Base-by-base conservation (phyloP, 768 basidiomycete genomes). In the Tephrocybe sp. region DNA sequence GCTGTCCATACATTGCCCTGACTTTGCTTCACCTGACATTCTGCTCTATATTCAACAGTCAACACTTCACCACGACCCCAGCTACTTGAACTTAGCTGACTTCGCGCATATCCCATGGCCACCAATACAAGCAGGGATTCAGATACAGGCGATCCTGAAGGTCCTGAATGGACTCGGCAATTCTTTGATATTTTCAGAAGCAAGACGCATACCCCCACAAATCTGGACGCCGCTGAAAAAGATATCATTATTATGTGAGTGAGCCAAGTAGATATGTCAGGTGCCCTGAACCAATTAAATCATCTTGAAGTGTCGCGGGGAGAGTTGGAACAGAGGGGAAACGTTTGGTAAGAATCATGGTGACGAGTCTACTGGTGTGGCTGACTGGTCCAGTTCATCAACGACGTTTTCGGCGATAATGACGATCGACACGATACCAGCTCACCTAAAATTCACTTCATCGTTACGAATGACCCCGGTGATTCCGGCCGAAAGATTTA, bases 241-340 rank as follows among this genome's bases (percentile, higher is more conserved):
- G 50, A 51, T 36, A 27, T 54, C 24, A 27, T 54, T 9, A 50
- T 54, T 36, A 48, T 48, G 53, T 54, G 42, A 6, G 48, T 54
- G 4, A n/a, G 10, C 18, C 34, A 2, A 15, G 11, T n/a, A 34
- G 33, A n/a, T 4, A 10, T 15, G 10, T 6, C 7, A 13, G 27
- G 27, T 27, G 2, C 11, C 3, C 37, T 36, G 18, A n/a, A n/a
- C n/a, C n/a, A 42, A 11, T 19, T n/a, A n/a, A n/a, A 5, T 7
- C 23, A 31, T 18, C 4, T 2, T 21, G 18, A 27, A 54, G 53
- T 13, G 25, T 56, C 16, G 42, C 38, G 40, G 50, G 50, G 12
- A 45, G 50, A 49, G 37, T 52, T 1, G 38, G 47, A 18, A 36
- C 13, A 41, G 46, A 56, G 22, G 42, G 43, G 15, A 56, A 56